Base-by-base conservation (phyloP, 208 protist genomes). In the Acanthamoeba royreba region DNA sequence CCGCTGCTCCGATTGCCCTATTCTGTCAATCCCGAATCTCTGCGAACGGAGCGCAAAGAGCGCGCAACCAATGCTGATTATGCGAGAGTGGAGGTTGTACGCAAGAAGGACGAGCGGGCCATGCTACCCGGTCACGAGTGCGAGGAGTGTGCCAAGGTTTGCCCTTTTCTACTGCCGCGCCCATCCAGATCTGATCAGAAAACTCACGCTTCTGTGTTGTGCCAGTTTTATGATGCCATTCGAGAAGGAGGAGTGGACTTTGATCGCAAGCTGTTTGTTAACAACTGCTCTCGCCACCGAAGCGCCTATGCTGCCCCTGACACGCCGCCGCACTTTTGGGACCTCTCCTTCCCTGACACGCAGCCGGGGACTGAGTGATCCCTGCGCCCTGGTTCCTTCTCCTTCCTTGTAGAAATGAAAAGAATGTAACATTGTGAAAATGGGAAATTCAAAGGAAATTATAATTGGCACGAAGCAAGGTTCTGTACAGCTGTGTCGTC, bases 311-410 rank as follows among this genome's bases (percentile, higher is more conserved):
- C 47, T 9, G 81, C 81, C 4, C 81, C 81, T 4, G 47, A 53
- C 43, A 88, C 81, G n/a, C 81, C 81, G 43, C 81, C 81, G 22
- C 81, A 88, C 81, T 88, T 66, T 33, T 88, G 81, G 81, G 81
- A 88, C 46, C 43, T 88, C 15, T 53, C 47, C 46, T 88, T 88
- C 33, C 81, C 81, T 47, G 81, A 88, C 19, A 88, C 81, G n/a
- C 81, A 88, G 69, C 69, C 69, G 9, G 69, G 69, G 17, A 49
- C 69, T n/a, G n/a, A n/a, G n/a, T n/a, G n/a, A n/a, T n/a, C n/a
- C n/a, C n/a, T n/a, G n/a, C n/a, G n/a, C n/a, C n/a, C n/a, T n/a
- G n/a, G n/a, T n/a, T n/a, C n/a, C n/a, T n/a, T n/a, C n/a, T n/a
- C n/a, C n/a, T n/a, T n/a, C n/a, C n/a, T n/a, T n/a, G n/a, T n/a